phyloP scores from a whole-genome alignment of 257 asterid genomes.

The Haberlea rhodopensis region DNA sequence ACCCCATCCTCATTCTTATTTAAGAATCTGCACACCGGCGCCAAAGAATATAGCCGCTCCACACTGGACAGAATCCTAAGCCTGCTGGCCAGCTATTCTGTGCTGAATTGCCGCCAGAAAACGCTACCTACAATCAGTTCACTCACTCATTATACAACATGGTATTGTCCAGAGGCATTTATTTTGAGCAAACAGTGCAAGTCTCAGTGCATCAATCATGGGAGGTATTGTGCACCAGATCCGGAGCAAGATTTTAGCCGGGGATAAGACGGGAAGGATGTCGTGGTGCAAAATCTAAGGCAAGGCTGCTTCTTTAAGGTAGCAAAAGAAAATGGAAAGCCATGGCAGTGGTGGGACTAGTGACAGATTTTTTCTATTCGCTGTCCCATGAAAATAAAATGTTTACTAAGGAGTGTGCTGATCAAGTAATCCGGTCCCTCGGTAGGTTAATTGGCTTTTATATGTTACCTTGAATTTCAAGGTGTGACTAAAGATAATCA shows the following conservation, averaged over 20 bases:
- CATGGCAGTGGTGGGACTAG: constrained; percentile 86
- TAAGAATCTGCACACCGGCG: too few species aligned
- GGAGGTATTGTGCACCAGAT: constrained; percentile 72
- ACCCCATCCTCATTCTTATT: too few species aligned
- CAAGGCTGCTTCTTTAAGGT: constrained; percentile 67
- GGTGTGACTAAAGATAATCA: too few species aligned
- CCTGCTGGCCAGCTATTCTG: constrained; percentile 80
- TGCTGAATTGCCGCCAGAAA: constrained; percentile 61
- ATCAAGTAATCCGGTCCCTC: constrained; percentile 56
- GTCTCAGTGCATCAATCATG: constrained; percentile 72
- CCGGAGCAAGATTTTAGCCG: constrained; percentile 71
- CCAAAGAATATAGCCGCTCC: constrained; percentile 97
- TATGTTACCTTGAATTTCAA: background rate
- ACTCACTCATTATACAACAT: constrained; percentile 70
- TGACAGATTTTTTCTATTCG: constrained; percentile 60
- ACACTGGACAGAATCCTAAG: constrained; percentile 83
- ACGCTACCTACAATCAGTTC: constrained; percentile 78
- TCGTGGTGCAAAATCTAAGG: constrained; percentile 61
- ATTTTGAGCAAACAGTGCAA: constrained; percentile 61
- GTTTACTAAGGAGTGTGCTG: constrained; percentile 61
- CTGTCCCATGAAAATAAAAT: constrained; percentile 66
- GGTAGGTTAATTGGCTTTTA: constrained; percentile 44
- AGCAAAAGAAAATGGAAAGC: constrained; percentile 64
- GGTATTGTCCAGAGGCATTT: constrained; percentile 74
- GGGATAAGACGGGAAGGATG: constrained; percentile 73